These are phyloP conservation scores for Stagonosporopsis rhizophila DNA, from an alignment of 2,329 filamentous ascomycete species.

Conservation along the genomic window DNA sequence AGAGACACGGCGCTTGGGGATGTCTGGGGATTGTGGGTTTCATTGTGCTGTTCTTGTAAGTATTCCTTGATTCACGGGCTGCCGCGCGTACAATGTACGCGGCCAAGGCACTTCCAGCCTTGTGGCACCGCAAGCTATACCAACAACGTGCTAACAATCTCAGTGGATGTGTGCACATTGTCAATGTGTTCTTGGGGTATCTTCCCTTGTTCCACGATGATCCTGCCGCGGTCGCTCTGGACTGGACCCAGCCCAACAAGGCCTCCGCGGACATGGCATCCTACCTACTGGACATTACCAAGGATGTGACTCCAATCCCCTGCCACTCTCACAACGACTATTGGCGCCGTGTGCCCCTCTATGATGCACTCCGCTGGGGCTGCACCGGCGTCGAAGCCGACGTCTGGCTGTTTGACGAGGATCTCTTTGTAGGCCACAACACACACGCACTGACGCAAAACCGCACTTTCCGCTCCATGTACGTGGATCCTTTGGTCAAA, in stretches of 20 bases:
- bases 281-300: conserved; percentile 57
- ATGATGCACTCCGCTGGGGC: conserved; percentile 62
- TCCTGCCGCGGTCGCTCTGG: conserved; percentile 34
- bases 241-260: conserved; percentile 53
- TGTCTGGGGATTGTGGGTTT: conserved; percentile 30
- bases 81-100: conserved; percentile 6
- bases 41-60: conserved; percentile 46
- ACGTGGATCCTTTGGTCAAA: conserved; percentile 59
- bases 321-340: conserved; percentile 68
- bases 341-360: conserved; percentile 62
- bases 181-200: conserved; percentile 49
- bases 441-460: conserved; percentile 55
- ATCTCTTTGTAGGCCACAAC: conserved; percentile 64
- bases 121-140: conserved; percentile 3
- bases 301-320: conserved; percentile 57
- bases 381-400: conserved; percentile 65
- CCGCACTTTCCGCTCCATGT: conserved; percentile 59
- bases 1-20: conserved; percentile 25
- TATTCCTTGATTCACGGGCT: conserved; percentile 11
- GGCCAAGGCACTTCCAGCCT: conserved; percentile 5
- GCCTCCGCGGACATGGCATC: conserved; percentile 41
- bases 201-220: conserved; percentile 49
- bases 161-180: conserved; percentile 53
- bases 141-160: conserved; percentile 21
- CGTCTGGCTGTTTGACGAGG: conserved; percentile 61